A percentile compares a stretch with the other conserved stretches of the same genome.
Evolutionary conservation across 139 green algal species (phyloP).

Genomic region (Picochlorum sp.): DNA sequence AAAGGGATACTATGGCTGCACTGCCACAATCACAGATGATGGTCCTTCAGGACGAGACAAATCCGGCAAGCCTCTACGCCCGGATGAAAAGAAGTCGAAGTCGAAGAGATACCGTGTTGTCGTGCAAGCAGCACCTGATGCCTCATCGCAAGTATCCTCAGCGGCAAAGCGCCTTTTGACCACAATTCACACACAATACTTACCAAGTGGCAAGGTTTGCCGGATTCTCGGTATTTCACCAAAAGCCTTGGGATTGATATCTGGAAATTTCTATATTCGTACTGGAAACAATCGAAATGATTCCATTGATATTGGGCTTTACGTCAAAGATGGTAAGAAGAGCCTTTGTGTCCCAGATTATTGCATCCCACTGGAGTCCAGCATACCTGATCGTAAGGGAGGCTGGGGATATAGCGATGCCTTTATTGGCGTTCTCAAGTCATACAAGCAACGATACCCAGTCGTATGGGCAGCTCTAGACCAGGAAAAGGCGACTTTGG

Average conservation of each 20-base stretch:
- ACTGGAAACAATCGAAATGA: conserved; percentile 31
- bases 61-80: not conserved
- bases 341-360: conserved; percentile 65
- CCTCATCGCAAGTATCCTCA: conserved; percentile 5
- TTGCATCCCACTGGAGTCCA: not conserved
- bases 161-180: conserved; percentile 28
- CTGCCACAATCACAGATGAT: conserved; percentile 52
- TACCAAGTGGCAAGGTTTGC: conserved; percentile 32
- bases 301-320: conserved; percentile 68
- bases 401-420: conserved; percentile 65
- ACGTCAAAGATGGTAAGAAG: conserved; percentile 50
- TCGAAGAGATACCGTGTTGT: conserved; percentile 18
- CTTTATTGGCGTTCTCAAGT: conserved; percentile 33
- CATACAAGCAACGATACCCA: conserved; percentile 47
- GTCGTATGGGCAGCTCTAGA: conserved; percentile 41
- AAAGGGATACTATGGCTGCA: conserved; percentile 61
- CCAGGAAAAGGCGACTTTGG: not conserved
- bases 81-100: not conserved
- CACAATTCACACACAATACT: conserved; percentile 28
- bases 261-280: conserved; percentile 53
- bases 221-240: conserved; percentile 34
- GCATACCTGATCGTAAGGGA: not conserved
- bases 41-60: conserved; percentile 19
- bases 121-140: conserved; percentile 15
- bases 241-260: conserved; percentile 55